Conservation (phyloP, 352 stramenopile genomes). For the Pythium graminicola region DNA sequence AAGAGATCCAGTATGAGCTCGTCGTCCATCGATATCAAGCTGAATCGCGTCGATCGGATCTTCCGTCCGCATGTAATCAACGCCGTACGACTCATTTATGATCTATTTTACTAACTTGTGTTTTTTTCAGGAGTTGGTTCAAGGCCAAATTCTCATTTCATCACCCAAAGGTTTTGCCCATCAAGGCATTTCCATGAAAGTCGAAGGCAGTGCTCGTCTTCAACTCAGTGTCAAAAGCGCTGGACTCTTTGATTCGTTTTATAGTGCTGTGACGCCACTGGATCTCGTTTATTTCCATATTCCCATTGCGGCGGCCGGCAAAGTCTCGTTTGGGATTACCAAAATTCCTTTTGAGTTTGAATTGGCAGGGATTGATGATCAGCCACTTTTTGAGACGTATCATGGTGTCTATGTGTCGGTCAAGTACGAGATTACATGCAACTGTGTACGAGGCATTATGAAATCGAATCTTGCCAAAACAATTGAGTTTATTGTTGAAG, state of each 20-base stretch:
- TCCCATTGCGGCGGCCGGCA: conserved; percentile 52
- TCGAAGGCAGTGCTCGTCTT: conserved; percentile 73
- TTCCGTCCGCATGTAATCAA: conserved; percentile 71
- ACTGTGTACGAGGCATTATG: conserved; percentile 83
- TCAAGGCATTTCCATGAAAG: conserved; percentile 75
- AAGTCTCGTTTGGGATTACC: conserved; percentile 69
- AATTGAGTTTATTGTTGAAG: conserved; percentile 90
- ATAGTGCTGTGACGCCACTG: conserved; percentile 64
- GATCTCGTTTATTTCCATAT: conserved; percentile 85
- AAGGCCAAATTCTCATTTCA: conserved; percentile 80
- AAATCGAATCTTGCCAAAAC: conserved; percentile 80
- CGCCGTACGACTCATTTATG: no score
- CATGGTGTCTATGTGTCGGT: conserved; percentile 89
- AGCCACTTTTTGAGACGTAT: conserved; percentile 87
- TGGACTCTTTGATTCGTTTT: conserved; percentile 80
- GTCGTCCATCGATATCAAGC: conserved; percentile 68
- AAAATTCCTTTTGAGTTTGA: conserved; percentile 90
- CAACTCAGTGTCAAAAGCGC: conserved; percentile 76
- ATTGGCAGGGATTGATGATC: conserved; percentile 51
- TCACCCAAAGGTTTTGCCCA: conserved; percentile 80
- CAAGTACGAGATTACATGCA: conserved; percentile 84
- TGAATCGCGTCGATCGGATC: conserved; percentile 82
- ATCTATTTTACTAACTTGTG: neutral
- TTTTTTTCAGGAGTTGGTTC: conserved; percentile 52
- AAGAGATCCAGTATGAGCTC: conserved; percentile 48